Evolutionary conservation across 176 grass and related monocot genomes (phyloP).

Genomic region (Olyra latifolia): DNA sequence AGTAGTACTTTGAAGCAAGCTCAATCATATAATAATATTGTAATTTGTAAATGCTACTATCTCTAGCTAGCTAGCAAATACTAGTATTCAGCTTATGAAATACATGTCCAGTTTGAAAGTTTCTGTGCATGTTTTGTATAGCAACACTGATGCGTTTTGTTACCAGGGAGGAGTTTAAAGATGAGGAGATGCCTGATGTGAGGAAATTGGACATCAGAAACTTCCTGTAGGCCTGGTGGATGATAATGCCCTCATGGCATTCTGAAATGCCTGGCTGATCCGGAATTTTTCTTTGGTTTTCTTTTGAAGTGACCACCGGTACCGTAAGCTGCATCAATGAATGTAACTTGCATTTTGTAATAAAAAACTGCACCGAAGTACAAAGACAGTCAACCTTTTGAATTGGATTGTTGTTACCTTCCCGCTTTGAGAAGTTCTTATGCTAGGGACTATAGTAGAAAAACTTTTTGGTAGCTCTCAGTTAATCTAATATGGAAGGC

Average conservation of each 20-base stretch:
- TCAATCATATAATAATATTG: neutral
- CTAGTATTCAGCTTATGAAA: neutral
- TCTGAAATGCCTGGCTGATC: neutral
- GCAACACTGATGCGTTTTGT: neutral
- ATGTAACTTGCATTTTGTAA: conserved; percentile 43
- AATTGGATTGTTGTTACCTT: conserved; percentile 31
- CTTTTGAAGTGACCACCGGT: conserved; percentile 21
- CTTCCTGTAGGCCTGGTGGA: conserved; percentile 52
- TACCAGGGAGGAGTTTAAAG: conserved; percentile 94
- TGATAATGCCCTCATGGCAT: conserved; percentile 7
- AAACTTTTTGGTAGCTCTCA: too few relatives aligned
- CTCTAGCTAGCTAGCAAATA: neutral
- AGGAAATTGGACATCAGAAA: conserved; percentile 86
- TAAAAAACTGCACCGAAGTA: conserved; percentile 58
- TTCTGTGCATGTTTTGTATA: neutral
- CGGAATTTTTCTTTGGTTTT: conserved; percentile 19
- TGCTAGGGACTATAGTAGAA: too few relatives aligned
- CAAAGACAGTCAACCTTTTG: conserved; percentile 16
- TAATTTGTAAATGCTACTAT: neutral
- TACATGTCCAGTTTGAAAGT: too few relatives aligned
- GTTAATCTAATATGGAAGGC: too few relatives aligned
- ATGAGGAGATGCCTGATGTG: conserved; percentile 79
- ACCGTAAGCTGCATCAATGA: conserved; percentile 42
- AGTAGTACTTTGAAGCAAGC: neutral
- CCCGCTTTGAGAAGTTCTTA: neutral